Evolutionary conservation across 179 eudicot species (phyloP).

Genomic region (Beta corolliflora): DNA sequence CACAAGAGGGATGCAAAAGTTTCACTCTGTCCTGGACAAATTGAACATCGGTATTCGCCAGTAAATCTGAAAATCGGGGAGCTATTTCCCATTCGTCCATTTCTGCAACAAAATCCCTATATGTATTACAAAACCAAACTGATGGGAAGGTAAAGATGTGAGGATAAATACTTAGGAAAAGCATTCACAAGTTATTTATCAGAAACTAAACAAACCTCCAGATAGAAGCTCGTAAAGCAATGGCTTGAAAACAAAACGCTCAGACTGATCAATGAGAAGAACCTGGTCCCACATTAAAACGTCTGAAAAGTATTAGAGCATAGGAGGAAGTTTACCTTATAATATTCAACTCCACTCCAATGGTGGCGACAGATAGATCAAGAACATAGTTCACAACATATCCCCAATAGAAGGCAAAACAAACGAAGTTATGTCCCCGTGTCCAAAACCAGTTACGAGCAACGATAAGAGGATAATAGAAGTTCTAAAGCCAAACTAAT

Average conservation of each 20-base stretch:
- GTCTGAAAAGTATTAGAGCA: slow-evolving; percentile 21
- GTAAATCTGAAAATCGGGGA: slow-evolving; percentile 88
- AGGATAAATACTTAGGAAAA: neutral
- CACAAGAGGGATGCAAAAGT: slow-evolving; percentile 59
- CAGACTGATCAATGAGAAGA: slow-evolving; percentile 90
- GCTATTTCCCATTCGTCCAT: slow-evolving; percentile 98
- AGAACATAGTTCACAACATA: neutral
- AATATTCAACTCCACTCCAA: neutral
- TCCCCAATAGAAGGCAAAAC: neutral
- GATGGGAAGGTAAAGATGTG: neutral
- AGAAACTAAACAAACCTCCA: slow-evolving; percentile 66
- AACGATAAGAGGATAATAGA: neutral
- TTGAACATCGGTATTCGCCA: slow-evolving; percentile 71
- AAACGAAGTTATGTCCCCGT: neutral
- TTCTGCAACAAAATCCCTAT: slow-evolving; percentile 53
- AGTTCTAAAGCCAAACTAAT: no score
- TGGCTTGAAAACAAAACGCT: slow-evolving; percentile 96
- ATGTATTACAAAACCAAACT: slow-evolving; percentile 14
- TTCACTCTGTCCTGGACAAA: slow-evolving; percentile 88
- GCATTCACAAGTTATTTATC: neutral
- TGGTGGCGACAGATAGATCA: neutral
- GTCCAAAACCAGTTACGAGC: neutral
- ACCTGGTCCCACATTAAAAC: slow-evolving; percentile 54
- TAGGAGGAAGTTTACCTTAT: neutral
- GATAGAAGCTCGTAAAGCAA: slow-evolving; percentile 95